Evolutionary conservation across 352 stramenopile species (phyloP).

Genomic region (Achlya hypogyna): DNA sequence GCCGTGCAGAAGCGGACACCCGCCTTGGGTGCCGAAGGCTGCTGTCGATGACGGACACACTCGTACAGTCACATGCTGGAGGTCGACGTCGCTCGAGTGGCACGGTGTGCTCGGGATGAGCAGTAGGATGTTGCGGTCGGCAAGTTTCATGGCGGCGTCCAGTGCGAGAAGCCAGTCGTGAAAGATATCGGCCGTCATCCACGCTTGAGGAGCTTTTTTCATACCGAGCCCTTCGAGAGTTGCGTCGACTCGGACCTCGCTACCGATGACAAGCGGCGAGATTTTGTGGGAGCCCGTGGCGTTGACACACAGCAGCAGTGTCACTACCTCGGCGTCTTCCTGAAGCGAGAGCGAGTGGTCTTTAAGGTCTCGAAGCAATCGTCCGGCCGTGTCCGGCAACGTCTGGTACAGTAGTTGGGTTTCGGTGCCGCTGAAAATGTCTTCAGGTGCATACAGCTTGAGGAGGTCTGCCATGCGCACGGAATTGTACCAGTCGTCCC

Average conservation of each 20-base stretch:
- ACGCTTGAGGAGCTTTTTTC: slow-evolving; percentile 25
- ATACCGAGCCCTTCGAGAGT: neutral
- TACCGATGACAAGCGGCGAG: neutral
- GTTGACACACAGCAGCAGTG: slow-evolving; percentile 16
- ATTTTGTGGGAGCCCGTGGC: slow-evolving; percentile 14
- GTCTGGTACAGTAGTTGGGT: slow-evolving; percentile 18
- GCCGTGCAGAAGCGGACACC: slow-evolving; percentile 11
- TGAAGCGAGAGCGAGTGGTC: slow-evolving; percentile 15
- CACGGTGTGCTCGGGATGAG: slow-evolving; percentile 29
- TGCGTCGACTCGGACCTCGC: neutral
- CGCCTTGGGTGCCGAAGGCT: neutral
- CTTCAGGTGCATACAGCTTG: slow-evolving; percentile 3
- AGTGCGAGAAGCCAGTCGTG: slow-evolving; percentile 67
- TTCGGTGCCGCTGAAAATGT: slow-evolving; percentile 12
- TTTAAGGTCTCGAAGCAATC: slow-evolving; percentile 6
- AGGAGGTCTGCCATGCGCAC: slow-evolving; percentile 4
- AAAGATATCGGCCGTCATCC: slow-evolving; percentile 64
- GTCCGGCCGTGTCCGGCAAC: slow-evolving; percentile 14
- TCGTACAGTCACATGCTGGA: slow-evolving; percentile 8
- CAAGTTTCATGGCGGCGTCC: slow-evolving; percentile 69
- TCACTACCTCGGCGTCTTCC: slow-evolving; percentile 16
- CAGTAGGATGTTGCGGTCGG: slow-evolving; percentile 57
- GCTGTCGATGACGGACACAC: slow-evolving; percentile 5
- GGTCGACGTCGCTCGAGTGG: slow-evolving; percentile 16
- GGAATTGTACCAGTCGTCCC: slow-evolving; percentile 10